A percentile compares a stretch with the other conserved stretches of the same genome.
These are phyloP conservation scores for Emmonsiellopsis sp. DNA, from an alignment of 2,329 filamentous ascomycete species.

Conservation along the genomic window DNA sequence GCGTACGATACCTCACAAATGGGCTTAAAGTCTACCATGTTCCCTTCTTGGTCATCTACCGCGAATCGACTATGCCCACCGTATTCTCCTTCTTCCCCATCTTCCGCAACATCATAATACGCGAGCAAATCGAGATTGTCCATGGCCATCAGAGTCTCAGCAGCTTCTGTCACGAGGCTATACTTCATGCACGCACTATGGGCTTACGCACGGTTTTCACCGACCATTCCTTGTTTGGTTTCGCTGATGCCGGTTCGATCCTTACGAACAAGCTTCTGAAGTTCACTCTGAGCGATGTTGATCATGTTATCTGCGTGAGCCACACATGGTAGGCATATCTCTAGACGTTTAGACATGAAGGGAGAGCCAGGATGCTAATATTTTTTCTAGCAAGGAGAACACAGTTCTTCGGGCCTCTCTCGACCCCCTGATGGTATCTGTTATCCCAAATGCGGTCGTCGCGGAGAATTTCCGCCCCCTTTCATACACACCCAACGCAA, in stretches of 20 bases:
- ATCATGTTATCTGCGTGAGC: constrained; percentile 96
- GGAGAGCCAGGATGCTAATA: background rate
- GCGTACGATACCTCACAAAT: constrained; percentile 91
- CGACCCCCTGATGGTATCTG: constrained; percentile 93
- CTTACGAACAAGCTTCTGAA: constrained; percentile 95
- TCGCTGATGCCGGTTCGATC: constrained; percentile 92
- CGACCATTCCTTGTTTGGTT: constrained; percentile 94
- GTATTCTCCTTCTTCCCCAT: constrained; percentile 98
- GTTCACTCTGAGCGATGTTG: constrained; percentile 90
- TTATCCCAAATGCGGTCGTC: constrained; percentile 95
- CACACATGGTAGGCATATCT: constrained; percentile 69
- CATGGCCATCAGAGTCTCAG: constrained; percentile 95
- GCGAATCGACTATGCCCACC: constrained; percentile 85
- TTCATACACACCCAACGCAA: constrained; percentile 39
- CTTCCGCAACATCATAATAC: constrained; percentile 91
- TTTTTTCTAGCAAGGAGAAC: constrained; percentile 72
- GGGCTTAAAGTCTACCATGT: constrained; percentile 97
- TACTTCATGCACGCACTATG: constrained; percentile 93
- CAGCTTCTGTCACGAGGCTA: constrained; percentile 87
- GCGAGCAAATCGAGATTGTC: constrained; percentile 92
- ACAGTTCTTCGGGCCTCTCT: constrained; percentile 89
- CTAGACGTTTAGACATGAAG: background rate
- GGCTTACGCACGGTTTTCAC: constrained; percentile 92
- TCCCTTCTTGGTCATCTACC: constrained; percentile 92
- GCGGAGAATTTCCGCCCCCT: constrained; percentile 88